phyloP scores from a whole-genome alignment of 805 yeast species.

The Kazachstania bromeliacearum region DNA sequence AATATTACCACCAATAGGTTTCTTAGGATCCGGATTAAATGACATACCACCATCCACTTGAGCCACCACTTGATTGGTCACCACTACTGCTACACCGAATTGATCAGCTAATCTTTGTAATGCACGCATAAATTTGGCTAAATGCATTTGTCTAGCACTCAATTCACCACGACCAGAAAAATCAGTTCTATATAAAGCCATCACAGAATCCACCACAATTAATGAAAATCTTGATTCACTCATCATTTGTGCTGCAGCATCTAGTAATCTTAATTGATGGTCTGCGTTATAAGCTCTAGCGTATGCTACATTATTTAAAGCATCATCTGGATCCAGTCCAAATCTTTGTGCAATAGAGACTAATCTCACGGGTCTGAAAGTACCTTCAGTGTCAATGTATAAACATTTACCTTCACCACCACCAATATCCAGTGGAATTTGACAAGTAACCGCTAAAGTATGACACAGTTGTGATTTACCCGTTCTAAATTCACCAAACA shows the following conservation, averaged over 20 bases:
- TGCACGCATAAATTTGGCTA: conserved; percentile 85
- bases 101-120: conserved; percentile 93
- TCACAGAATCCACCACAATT: conserved; percentile 90
- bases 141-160: conserved; percentile 88
- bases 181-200: conserved; percentile 94
- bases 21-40: conserved; percentile 93
- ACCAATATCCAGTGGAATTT: conserved; percentile 90
- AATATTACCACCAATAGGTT: conserved; percentile 97
- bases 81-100: conserved; percentile 93
- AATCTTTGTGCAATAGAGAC: conserved; percentile 85
- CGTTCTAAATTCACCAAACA: conserved; percentile 95
- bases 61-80: conserved; percentile 94
- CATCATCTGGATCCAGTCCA: conserved; percentile 86
- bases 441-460: conserved; percentile 93
- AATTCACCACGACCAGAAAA: conserved; percentile 92
- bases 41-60: conserved; percentile 83
- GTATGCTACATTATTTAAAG: conserved; percentile 93
- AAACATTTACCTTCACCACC: conserved; percentile 98
- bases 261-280: conserved; percentile 79
- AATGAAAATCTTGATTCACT: conserved; percentile 84
- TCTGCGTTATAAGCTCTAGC: conserved; percentile 97
- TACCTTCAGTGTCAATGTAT: conserved; percentile 94
- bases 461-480: conserved; percentile 97
- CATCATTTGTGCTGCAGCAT: conserved; percentile 94
- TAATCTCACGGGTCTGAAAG: conserved; percentile 86